Percentiles rank a stretch among this genome's conserved stretches.
phyloP scores from a whole-genome alignment of 495 filamentous ascomycete genomes.

The Rostrohypoxylon terebratum region DNA sequence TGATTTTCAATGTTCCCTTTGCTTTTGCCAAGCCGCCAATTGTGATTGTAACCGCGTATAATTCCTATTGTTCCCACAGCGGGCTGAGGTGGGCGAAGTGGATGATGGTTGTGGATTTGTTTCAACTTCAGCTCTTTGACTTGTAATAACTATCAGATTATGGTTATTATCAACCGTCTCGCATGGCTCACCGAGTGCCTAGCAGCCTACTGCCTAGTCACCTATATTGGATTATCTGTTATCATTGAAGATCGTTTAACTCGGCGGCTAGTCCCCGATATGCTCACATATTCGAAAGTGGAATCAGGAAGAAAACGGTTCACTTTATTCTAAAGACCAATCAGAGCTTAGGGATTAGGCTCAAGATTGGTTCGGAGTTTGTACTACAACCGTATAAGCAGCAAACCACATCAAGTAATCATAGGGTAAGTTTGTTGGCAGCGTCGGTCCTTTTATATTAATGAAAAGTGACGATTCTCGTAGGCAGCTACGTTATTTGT shows the following conservation, averaged over 20 bases:
- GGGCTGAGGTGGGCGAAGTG: background rate
- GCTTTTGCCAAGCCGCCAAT: constrained; percentile 48
- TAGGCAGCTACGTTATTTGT: background rate
- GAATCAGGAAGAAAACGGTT: constrained; percentile 2
- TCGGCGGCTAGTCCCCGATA: constrained; percentile 17
- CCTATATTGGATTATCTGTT: constrained; percentile 13
- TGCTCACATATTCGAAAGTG: constrained; percentile 14
- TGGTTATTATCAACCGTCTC: constrained; percentile 12
- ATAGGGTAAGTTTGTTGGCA: background rate
- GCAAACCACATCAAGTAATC: constrained; percentile 6
- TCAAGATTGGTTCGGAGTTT: constrained; percentile 22
- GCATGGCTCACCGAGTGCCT: constrained; percentile 20
- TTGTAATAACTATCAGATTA: constrained; percentile 29
- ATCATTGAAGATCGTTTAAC: background rate
- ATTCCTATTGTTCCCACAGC: constrained; percentile 28
- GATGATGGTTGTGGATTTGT: constrained; percentile 29
- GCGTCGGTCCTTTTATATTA: constrained; percentile 6
- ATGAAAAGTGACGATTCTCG: background rate
- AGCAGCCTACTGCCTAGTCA: constrained; percentile 29
- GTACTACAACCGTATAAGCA: constrained; percentile 12
- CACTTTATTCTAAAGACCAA: constrained; percentile 15
- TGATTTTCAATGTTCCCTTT: background rate
- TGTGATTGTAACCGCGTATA: constrained; percentile 41
- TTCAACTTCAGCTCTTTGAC: constrained; percentile 42
- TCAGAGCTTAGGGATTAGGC: constrained; percentile 6